Percentiles rank a stretch among this genome's conserved stretches.
Conservation (phyloP, 2,329 filamentous ascomycete genomes). For the Colletotrichum lentis region DNA sequence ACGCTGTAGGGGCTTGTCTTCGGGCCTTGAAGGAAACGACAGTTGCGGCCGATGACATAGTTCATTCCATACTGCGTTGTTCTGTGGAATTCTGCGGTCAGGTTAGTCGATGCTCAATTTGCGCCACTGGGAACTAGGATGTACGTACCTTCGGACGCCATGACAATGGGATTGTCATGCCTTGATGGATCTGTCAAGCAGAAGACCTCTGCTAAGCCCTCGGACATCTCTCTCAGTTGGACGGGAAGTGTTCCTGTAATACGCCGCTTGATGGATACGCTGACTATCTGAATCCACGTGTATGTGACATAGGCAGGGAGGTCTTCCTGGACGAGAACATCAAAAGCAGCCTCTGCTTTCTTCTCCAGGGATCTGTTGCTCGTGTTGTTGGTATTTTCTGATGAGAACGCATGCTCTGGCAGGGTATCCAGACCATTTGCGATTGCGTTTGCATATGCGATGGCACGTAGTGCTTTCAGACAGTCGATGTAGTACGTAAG, state of each 20-base stretch:
- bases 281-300: constrained; percentile 74
- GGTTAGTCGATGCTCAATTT: background rate
- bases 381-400: constrained; percentile 59
- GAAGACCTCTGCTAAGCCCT: constrained; percentile 79
- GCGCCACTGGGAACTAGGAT: fast-evolving
- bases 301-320: constrained; percentile 77
- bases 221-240: constrained; percentile 72
- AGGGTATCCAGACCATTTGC: constrained; percentile 67
- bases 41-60: constrained; percentile 79
- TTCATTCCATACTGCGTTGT: constrained; percentile 79
- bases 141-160: constrained; percentile 73
- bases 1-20: constrained; percentile 72
- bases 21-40: constrained; percentile 79
- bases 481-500: constrained; percentile 77
- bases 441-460: constrained; percentile 75
- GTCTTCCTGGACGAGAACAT: constrained; percentile 70
- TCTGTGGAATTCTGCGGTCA: constrained; percentile 69
- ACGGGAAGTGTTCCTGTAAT: constrained; percentile 73
- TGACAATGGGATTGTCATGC: constrained; percentile 78
- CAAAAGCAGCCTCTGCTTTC: constrained; percentile 71
- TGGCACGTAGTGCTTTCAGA: constrained; percentile 73
- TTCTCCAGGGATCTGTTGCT: constrained; percentile 67
- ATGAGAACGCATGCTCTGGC: constrained; percentile 63
- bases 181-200: constrained; percentile 78
- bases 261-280: constrained; percentile 70